Conservation (phyloP, 352 stramenopile genomes). For the Globisporangium nagaii region DNA sequence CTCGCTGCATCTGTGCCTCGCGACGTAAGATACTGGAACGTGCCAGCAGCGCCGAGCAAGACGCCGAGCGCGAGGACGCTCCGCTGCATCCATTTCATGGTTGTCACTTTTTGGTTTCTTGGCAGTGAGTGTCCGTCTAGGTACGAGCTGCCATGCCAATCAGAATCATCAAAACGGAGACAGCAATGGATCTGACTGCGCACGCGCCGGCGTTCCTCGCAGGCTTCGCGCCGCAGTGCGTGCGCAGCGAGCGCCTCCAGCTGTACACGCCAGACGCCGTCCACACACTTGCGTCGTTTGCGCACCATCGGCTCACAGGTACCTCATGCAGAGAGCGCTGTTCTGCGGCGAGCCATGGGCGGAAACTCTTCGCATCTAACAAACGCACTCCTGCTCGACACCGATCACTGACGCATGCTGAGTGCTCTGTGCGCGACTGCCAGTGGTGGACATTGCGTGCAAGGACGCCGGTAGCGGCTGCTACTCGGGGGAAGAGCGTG, state of each 20-base stretch:
- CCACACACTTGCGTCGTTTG: constrained; percentile 20
- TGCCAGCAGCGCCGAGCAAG: not conserved
- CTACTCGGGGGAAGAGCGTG: constrained; percentile 56
- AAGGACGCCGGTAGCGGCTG: constrained; percentile 33
- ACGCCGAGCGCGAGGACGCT: not conserved
- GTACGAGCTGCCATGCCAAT: no score
- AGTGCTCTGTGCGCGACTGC: not conserved
- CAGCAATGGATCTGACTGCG: not conserved
- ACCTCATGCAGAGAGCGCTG: no score
- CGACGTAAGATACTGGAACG: not conserved
- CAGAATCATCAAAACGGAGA: not conserved
- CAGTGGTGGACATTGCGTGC: constrained; percentile 79
- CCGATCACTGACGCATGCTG: not conserved
- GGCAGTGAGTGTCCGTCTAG: no score
- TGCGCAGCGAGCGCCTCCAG: constrained; percentile 10
- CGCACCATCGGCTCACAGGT: constrained; percentile 30
- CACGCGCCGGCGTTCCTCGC: constrained; percentile 17
- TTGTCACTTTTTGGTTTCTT: no score
- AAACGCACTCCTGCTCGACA: no score
- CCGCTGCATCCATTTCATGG: constrained; percentile 1
- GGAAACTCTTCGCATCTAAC: not conserved
- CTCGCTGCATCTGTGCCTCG: not conserved
- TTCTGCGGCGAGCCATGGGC: no score
- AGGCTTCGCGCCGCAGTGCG: constrained; percentile 32
- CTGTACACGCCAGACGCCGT: constrained; percentile 23